Evolutionary conservation across 805 yeast genomes (phyloP), one percentile per base, ranked within the genome.

Genomic region (Lipomyces yamanashiensis): DNA sequence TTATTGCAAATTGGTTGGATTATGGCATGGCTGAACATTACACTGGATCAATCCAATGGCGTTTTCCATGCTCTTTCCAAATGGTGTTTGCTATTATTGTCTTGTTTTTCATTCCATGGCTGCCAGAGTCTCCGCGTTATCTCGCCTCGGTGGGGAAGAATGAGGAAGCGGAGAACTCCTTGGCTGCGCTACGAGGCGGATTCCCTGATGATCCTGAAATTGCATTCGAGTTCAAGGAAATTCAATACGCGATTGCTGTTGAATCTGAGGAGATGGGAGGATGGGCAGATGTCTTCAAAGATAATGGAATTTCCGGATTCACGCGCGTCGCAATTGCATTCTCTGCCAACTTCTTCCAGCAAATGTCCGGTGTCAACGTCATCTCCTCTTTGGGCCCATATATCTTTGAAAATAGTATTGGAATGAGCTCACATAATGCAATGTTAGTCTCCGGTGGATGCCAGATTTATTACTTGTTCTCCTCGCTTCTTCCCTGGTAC

Each of bases 181-280:
- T 58, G 97, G 93, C 75, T 84, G 92, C 55, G 96, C 97, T 0
- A 80, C 97, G 68, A 92, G 83, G 78, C 85, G 87, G 88, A 7
- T 43, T 33, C 33, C 55, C 60, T n/a, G 63, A 58, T 3, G 52
- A 53, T 21, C 54, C 64, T 17, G 65, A 52, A 40, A 41, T 52
- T 17, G 54, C 44, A 15, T 54, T 40, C 19, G 66, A 59, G 53
- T 43, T 54, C 33, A 39, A 48, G 36, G 63, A 60, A 41, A 60
- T 62, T 40, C 37, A 45, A 51, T 58, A 59, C 39, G 66, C 66
- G 7, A 58, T 62, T 34, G 59, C 59, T 10, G 54, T 62, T 47
- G 64, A 62, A 57, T 53, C 59, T 23, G 45, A 60, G 33, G 59
- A 62, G 8, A 57, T 40, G 12, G 64, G 60, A 10, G 56, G 67